Evolutionary conservation across 2,329 filamentous ascomycete genomes (phyloP).

Genomic region (Trichoderma lentiforme): DNA sequence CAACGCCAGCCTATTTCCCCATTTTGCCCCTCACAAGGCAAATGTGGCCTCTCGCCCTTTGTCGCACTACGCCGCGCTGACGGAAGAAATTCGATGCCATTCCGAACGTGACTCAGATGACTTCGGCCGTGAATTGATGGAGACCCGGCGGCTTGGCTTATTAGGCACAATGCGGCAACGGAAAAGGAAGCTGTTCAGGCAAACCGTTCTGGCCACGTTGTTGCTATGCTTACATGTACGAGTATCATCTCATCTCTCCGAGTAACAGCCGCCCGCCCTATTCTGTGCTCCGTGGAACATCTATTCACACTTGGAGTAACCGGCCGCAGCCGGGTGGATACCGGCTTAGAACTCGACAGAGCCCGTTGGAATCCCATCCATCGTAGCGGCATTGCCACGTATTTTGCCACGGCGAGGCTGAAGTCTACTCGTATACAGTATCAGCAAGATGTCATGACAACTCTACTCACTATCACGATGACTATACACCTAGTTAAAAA

Average conservation of each 20-base stretch:
- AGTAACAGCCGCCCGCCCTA: not conserved
- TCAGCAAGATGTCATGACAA: not conserved
- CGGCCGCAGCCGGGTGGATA: not conserved
- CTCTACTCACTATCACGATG: not conserved
- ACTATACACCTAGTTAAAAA: not conserved
- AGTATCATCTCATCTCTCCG: not conserved
- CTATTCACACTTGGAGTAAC: not conserved
- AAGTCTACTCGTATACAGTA: not conserved
- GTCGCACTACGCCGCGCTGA: not conserved
- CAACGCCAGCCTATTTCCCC: constrained; percentile 3
- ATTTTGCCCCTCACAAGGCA: constrained; percentile 20
- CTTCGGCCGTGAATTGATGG: not conserved
- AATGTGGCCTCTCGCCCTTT: constrained; percentile 4
- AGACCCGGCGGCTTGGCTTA: not conserved
- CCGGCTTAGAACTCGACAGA: not conserved
- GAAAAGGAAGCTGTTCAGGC: not conserved
- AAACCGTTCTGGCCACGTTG: not conserved
- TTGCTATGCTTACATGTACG: not conserved
- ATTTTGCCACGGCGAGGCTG: not conserved
- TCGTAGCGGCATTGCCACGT: not conserved
- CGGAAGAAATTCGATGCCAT: constrained; percentile 2
- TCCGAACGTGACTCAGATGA: constrained; percentile 15
- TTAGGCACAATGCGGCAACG: not conserved
- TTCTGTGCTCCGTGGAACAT: not conserved
- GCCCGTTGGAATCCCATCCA: not conserved